A percentile compares a stretch with the other conserved stretches of the same genome.
phyloP scores from a whole-genome alignment of 306 rosid species.

The Dalbergia oliveri region DNA sequence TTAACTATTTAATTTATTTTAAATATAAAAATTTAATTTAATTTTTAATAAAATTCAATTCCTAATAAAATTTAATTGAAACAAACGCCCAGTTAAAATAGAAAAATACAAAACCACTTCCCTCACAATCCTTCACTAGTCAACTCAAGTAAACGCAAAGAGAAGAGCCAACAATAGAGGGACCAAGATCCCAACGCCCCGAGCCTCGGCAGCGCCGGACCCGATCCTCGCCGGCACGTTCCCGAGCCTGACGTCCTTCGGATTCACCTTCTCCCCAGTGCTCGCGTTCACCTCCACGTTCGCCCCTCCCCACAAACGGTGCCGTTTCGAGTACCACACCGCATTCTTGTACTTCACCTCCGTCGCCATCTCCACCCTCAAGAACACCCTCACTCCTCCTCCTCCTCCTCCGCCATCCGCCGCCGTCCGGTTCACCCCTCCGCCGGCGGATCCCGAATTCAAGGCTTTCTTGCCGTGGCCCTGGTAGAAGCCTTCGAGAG shows the following conservation, averaged over 20 bases:
- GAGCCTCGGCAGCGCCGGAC: slow-evolving; percentile 37
- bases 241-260: slow-evolving; percentile 61
- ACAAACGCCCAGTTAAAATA: no score
- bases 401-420: background rate
- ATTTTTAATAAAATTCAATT: no score
- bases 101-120: no score
- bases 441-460: slow-evolving; percentile 14
- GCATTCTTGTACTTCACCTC: slow-evolving; percentile 69
- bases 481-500: slow-evolving; percentile 60
- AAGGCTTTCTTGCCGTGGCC: slow-evolving; percentile 68
- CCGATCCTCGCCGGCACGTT: slow-evolving; percentile 23
- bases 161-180: slow-evolving; percentile 23
- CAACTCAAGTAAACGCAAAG: slow-evolving; percentile 29
- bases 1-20: no score
- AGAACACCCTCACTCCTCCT: slow-evolving; percentile 18
- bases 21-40: no score
- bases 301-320: slow-evolving; percentile 55
- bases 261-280: slow-evolving; percentile 52
- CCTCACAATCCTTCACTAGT: background rate
- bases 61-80: no score
- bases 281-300: slow-evolving; percentile 54
- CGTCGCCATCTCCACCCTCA: slow-evolving; percentile 71
- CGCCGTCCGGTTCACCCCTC: slow-evolving; percentile 48
- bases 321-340: slow-evolving; percentile 63
- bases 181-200: slow-evolving; percentile 40